phyloP scores from a whole-genome alignment of 1,284 basidiomycete genomes.

The Pholiota adiposa region DNA sequence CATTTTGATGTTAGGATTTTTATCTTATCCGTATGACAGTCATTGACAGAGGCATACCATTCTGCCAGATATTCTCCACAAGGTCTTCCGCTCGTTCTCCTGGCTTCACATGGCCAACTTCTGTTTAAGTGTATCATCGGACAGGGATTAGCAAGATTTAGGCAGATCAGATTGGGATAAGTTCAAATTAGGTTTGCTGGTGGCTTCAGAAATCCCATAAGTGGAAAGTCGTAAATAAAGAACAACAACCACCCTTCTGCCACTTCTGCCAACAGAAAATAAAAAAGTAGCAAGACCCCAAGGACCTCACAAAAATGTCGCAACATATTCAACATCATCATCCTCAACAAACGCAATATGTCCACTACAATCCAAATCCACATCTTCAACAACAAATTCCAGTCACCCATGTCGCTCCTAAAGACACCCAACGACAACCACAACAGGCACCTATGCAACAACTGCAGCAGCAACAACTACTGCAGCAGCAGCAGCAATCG shows the following conservation, averaged over 20 bases:
- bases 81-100: too few species aligned
- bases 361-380: conserved; percentile 41
- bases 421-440: conserved; percentile 21
- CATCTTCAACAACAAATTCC: conserved; percentile 23
- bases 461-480: conserved; percentile 23
- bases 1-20: too few species aligned
- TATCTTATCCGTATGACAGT: too few species aligned
- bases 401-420: conserved; percentile 25
- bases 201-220: background rate
- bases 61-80: too few species aligned
- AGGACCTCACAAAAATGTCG: conserved; percentile 39
- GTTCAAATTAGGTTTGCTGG: too few species aligned
- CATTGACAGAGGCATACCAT: too few species aligned
- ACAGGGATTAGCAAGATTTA: too few species aligned
- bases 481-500: conserved; percentile 29
- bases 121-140: too few species aligned
- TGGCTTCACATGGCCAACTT: too few species aligned
- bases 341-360: conserved; percentile 41
- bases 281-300: conserved; percentile 24
- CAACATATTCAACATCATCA: conserved; percentile 44
- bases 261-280: conserved; percentile 20
- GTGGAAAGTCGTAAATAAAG: conserved; percentile 2
- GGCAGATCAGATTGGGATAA: too few species aligned
- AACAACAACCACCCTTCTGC: conserved; percentile 16
- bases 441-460: conserved; percentile 16